Evolutionary conservation across 352 stramenopile genomes (phyloP), one percentile per base, ranked within the genome.

Genomic region (Elongisporangium undulatum): DNA sequence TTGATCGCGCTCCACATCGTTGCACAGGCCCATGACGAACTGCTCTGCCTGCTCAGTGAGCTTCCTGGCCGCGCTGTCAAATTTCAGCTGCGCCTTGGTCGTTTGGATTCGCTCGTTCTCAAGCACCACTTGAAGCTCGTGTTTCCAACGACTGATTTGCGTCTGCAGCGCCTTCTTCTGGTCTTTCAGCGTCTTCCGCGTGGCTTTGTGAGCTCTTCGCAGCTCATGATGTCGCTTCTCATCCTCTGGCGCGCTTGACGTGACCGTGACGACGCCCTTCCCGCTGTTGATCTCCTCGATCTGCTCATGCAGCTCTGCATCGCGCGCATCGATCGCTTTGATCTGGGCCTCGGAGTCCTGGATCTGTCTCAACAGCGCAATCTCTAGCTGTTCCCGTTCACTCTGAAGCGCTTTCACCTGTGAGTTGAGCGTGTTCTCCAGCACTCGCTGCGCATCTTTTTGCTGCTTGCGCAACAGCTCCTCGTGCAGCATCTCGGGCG

Each of bases 211-310:
- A 12, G 53, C 49, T n/a, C 76, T 66, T 39, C 79, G 65, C 8
- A 65, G 58, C 26, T 84, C 79, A 19, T 82, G 68, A 3, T 76
- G 64, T 20, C 59, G 48, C 49, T 63, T 63, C 24, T 29, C 9
- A 8, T 62, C 50, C 19, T 13, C 29, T 53, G 29, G 24, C 3
- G n/a, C 55, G 10, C 20, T 51, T 12, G 21, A 16, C n/a, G 13
- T 29, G 8, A 15, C 26, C 9, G 58, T 17, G 17, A 24, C 21
- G 0, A 60, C 55, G 2, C 66, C 56, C 26, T 75, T 77, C 13
- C 79, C 75, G 54, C 77, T 81, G 61, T 89, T 76, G 38, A 89
- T 83, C 23, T 86, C 77, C 41, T 87, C 79, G 29, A 89, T 87
- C 22, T 66, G 53, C 38, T 72, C 70, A 23, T 73, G 71, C 0